Evolutionary conservation across 1,139 yeast genomes (phyloP), one percentile per base, ranked within the genome.

Genomic region (Geotrichum cucujoidarum): DNA sequence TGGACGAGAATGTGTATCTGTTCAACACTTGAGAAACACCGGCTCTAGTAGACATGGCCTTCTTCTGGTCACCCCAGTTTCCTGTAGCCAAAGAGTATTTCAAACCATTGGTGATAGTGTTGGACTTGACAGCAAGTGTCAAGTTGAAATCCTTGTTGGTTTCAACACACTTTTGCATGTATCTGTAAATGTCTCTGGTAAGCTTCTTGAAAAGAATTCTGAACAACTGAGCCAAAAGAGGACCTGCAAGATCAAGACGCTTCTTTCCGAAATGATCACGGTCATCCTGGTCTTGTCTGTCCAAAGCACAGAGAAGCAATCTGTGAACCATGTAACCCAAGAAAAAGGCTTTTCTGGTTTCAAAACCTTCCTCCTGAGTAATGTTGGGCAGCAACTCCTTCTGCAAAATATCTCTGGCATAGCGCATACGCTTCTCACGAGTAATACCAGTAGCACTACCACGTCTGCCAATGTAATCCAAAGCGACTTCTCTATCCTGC

Each of bases 31-130:
- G 98, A 16, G 98, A 92, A 46, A 94, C 99, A 77, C 99, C 99
- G 8, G 98, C 99, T 70, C 96, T 83, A 20, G 97, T 83, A 54
- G 95, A 83, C 98, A 94, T 92, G 20, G 97, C 97, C 70, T 92
- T 94, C 82, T 90, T 92, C 68, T 92, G 98, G 71, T 94, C 98
- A 73, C 98, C 98, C 99, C 99, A 92, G 72, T 94, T 92, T 75
- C 99, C 99, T 16, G 99, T 92, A 45, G 99, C 98, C 61, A 92
- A 77, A 33, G 98, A 94, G 70, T 92, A 94, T 67, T 95, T 86
- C 68, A 92, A 79, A 66, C 99, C 99, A 56, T 95, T 94, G 36
- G 98, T 94, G 60, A 92, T 88, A 6, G 97, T 92, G 60, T 90
- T 94, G 18, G 97, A 89, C 71, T 92, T 92, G 58, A 92, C 97